Evolutionary conservation across 768 basidiomycete species (phyloP).

Genomic region (Russula ochroleuca): DNA sequence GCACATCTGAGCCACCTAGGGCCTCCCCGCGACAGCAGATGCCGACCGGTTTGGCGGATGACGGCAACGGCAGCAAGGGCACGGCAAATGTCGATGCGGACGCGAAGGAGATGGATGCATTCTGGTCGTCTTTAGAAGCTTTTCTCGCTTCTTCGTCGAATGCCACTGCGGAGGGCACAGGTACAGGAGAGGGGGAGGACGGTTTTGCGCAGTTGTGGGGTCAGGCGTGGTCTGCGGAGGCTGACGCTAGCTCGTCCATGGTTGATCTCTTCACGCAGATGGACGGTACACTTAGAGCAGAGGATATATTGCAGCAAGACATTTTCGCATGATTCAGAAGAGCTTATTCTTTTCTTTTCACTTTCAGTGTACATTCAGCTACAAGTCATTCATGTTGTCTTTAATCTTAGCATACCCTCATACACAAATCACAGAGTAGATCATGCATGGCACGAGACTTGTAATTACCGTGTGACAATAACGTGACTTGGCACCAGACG

Average conservation of each 20-base stretch:
- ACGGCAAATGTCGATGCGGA: not conserved
- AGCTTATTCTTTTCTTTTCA: not conserved
- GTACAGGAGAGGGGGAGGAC: not conserved
- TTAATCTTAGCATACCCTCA: not conserved
- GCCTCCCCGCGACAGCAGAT: not conserved
- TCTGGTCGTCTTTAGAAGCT: constrained; percentile 21
- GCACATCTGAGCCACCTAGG: not conserved
- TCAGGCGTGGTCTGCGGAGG: not conserved
- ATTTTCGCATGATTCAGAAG: constrained; percentile 11
- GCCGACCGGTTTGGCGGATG: not conserved
- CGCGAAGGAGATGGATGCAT: constrained; percentile 14
- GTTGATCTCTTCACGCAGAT: constrained; percentile 7
- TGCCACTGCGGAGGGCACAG: not conserved
- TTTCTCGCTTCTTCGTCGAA: constrained; percentile 13
- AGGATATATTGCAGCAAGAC: constrained; percentile 19
- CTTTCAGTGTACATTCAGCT: not conserved
- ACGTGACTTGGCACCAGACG: too few relatives aligned
- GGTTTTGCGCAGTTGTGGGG: constrained; percentile 6
- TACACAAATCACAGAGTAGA: not conserved
- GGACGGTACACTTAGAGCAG: constrained; percentile 10
- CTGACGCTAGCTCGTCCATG: not conserved
- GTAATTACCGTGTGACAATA: too few relatives aligned
- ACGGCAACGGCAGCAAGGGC: not conserved
- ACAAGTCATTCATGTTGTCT: not conserved
- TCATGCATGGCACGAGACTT: too few relatives aligned